phyloP scores from a whole-genome alignment of 805 yeast genomes.

The Starmerella cellae region DNA sequence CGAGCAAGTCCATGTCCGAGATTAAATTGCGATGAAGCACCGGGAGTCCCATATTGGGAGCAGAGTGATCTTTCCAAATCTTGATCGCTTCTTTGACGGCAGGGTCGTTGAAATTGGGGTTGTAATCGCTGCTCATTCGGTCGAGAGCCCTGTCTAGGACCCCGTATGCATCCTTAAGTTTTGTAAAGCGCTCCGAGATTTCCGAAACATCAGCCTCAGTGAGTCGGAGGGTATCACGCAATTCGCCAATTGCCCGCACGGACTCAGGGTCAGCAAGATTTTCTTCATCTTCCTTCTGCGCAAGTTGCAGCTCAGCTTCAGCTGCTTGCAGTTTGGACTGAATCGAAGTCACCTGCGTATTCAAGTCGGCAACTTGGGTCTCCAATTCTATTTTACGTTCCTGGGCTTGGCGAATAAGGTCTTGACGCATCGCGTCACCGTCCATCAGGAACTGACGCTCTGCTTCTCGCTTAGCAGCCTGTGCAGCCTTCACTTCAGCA shows the following conservation, averaged over 20 bases:
- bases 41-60: conserved; percentile 5
- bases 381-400: conserved; percentile 8
- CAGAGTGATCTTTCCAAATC: conserved; percentile 24
- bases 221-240: conserved; percentile 14
- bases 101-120: conserved; percentile 72
- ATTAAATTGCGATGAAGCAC: neutral
- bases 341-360: neutral
- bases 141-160: conserved; percentile 31
- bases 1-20: conserved; percentile 4
- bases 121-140: conserved; percentile 45
- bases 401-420: conserved; percentile 24
- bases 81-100: conserved; percentile 67
- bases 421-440: conserved; percentile 30
- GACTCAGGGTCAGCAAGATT: conserved; percentile 11
- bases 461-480: conserved; percentile 21
- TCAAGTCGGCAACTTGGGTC: conserved; percentile 1
- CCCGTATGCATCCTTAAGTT: conserved; percentile 9
- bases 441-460: conserved; percentile 12
- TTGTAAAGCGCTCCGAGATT: conserved; percentile 5
- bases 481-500: conserved; percentile 35
- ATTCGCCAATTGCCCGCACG: conserved; percentile 4
- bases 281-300: conserved; percentile 11
- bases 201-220: conserved; percentile 11
- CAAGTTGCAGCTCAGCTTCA: conserved; percentile 27
- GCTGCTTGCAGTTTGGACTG: conserved; percentile 17